Evolutionary conservation across 2,329 filamentous ascomycete species (phyloP).

Genomic region (Tolypocladium tundrense): DNA sequence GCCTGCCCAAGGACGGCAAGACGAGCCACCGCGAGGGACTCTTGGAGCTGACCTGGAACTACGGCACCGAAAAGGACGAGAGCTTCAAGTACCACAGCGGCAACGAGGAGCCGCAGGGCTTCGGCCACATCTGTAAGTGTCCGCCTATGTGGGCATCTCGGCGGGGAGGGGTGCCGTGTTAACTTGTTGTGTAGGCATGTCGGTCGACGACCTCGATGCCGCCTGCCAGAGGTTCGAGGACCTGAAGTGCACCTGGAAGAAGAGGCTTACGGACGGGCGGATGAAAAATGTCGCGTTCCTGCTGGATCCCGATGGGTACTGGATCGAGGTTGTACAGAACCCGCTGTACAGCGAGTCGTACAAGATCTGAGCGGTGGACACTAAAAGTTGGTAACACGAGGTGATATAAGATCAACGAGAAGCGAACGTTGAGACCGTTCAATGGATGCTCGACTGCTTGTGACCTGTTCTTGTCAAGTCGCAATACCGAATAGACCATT

Average conservation of each 20-base stretch:
- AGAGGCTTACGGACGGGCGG: conserved; percentile 78
- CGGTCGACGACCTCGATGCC: conserved; percentile 79
- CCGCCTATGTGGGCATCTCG: background rate
- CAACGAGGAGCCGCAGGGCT: conserved; percentile 84
- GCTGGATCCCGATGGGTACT: conserved; percentile 79
- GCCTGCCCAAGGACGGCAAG: conserved; percentile 38
- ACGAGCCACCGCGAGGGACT: conserved; percentile 68
- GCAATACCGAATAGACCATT: background rate
- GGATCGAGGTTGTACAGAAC: conserved; percentile 74
- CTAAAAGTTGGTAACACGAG: background rate
- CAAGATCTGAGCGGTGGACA: background rate
- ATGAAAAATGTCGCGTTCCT: conserved; percentile 95
- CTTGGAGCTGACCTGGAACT: conserved; percentile 81
- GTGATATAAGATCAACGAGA: background rate
- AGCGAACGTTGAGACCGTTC: background rate
- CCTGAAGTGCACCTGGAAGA: conserved; percentile 81
- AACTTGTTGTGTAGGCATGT: conserved; percentile 44
- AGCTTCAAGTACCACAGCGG: conserved; percentile 84
- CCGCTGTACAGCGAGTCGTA: conserved; percentile 48
- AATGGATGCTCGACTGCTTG: background rate
- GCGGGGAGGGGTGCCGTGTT: background rate
- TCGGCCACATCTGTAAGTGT: conserved; percentile 77
- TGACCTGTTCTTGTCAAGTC: too few species aligned
- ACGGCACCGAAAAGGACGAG: conserved; percentile 76
- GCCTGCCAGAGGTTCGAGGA: conserved; percentile 82